Base-by-base conservation (phyloP, 2,329 filamentous ascomycete species). In the Sclerotinia sclerotiorum region DNA sequence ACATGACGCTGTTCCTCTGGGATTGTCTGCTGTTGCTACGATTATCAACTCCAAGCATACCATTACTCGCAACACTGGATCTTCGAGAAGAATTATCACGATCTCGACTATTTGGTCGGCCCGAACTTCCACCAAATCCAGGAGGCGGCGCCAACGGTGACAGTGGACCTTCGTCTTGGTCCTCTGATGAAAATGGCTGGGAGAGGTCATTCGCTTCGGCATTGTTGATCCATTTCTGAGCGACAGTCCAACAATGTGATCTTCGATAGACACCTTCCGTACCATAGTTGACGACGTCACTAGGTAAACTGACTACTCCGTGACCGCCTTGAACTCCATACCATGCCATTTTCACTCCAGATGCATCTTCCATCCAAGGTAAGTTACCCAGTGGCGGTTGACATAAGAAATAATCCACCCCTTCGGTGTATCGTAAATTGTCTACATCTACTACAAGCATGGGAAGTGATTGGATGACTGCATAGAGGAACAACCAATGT, bases 401-500 rank as follows among this genome's bases (percentile, higher is more conserved):
- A 78, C 91, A 94, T 39, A 94, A 82, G 81, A 94, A 95, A 79
- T 94, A 93, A 77, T 94, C 92, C 2, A 92, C 90, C 1, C 86
- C 88, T 63, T 92, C 86, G 0, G 87, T 90, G 77, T 85, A 88
- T 66, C 84, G 85, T 56, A 94, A 80, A 13, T 85, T 88, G 0
- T 90, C 90, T 0, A 90, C 90, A 77, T 95, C 92, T 46, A 93
- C 84, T 1, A 92, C 90, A 15, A 94, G 82, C 83, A 93, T 88
- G 5, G 92, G 92, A 32, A 94, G 82, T 2, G 89, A 89, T 79
- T 95, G 91, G 10, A 94, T 83, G 11, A 93, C 86, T 8, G 87
- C 88, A 76, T 94, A 94, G 68, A 94, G 82, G 80, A 94, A 94
- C 63, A 95, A 82, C 91, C 91, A 95, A 77, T 90, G 88, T 19